phyloP scores from a whole-genome alignment of 768 basidiomycete genomes.

The Asterophora lycoperdoides region DNA sequence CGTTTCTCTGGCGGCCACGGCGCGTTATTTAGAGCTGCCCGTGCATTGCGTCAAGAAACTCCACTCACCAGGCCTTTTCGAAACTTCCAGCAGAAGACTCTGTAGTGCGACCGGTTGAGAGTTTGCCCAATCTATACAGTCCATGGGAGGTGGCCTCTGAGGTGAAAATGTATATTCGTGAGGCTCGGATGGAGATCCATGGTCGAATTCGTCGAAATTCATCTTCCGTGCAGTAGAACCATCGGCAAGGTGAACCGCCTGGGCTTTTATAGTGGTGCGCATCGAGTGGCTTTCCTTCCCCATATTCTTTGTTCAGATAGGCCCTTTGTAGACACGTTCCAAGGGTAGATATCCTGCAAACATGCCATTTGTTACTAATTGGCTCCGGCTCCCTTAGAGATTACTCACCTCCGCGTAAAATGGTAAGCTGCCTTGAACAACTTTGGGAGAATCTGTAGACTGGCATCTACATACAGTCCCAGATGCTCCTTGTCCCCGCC shows the following conservation, averaged over 20 bases:
- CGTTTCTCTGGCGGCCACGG: constrained; percentile 2
- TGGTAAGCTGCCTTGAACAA: background rate
- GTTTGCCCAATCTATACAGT: constrained; percentile 12
- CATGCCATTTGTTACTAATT: background rate
- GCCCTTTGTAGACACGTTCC: constrained; percentile 4
- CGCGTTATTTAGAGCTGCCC: background rate
- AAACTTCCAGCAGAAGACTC: constrained; percentile 6
- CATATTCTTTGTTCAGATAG: constrained; percentile 4
- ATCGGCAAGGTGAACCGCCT: background rate
- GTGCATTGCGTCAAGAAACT: background rate
- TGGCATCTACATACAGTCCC: background rate
- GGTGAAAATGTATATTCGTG: constrained; percentile 5
- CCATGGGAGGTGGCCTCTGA: constrained; percentile 3
- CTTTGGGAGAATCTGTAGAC: background rate
- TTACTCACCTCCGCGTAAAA: background rate
- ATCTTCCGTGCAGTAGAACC: constrained; percentile 1
- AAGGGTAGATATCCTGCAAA: background rate
- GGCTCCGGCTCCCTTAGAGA: background rate
- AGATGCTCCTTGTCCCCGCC: too few relatives aligned
- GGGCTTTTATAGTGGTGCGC: constrained; percentile 7
- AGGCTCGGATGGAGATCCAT: constrained; percentile 1
- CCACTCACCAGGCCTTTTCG: constrained; percentile 7
- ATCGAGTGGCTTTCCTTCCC: constrained; percentile 7
- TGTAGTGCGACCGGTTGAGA: constrained; percentile 12
- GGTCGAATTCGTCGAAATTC: constrained; percentile 13